A percentile compares a stretch with the other conserved stretches of the same genome.
Evolutionary conservation across 345 rosid genomes (phyloP).

Genomic region (Erodium maritimum): DNA sequence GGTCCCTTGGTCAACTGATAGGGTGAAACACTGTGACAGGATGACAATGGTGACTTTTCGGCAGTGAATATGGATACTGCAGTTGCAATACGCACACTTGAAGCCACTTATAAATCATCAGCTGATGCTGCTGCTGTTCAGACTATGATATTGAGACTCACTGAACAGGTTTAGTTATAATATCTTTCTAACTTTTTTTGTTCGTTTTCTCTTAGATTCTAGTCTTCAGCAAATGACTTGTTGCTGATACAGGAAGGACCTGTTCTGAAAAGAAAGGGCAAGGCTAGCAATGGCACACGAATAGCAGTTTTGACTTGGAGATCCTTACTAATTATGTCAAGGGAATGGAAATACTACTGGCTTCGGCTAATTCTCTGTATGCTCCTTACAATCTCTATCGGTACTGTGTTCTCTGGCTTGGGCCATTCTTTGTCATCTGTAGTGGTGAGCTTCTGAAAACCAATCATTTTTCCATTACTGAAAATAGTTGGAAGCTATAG

Average conservation of each 20-base stretch:
- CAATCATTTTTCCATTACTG: not conserved
- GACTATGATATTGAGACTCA: slow-evolving; percentile 63
- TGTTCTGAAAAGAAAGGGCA: slow-evolving; percentile 80
- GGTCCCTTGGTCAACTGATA: not conserved
- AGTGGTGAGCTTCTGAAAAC: slow-evolving; percentile 46
- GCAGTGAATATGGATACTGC: slow-evolving; percentile 99
- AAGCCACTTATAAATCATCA: slow-evolving; percentile 87
- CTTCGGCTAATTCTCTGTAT: slow-evolving; percentile 77
- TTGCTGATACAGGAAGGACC: slow-evolving; percentile 69
- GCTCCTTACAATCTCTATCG: slow-evolving; percentile 68
- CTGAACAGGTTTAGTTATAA: slow-evolving; percentile 47
- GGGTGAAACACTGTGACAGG: slow-evolving; percentile 33
- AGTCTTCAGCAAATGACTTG: not conserved
- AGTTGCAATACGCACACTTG: slow-evolving; percentile 96
- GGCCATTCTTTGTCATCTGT: slow-evolving; percentile 93
- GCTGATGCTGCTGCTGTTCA: slow-evolving; percentile 89
- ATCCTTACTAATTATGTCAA: slow-evolving; percentile 85
- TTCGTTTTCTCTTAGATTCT: not conserved
- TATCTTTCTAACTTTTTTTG: not conserved
- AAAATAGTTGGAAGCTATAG: not conserved
- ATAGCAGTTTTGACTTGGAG: slow-evolving; percentile 95
- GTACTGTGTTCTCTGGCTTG: slow-evolving; percentile 78
- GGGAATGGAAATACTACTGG: slow-evolving; percentile 99
- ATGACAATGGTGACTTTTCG: slow-evolving; percentile 93
- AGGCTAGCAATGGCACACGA: slow-evolving; percentile 61